phyloP scores from a whole-genome alignment of 306 rosid genomes.

The Vigna unguiculata region DNA sequence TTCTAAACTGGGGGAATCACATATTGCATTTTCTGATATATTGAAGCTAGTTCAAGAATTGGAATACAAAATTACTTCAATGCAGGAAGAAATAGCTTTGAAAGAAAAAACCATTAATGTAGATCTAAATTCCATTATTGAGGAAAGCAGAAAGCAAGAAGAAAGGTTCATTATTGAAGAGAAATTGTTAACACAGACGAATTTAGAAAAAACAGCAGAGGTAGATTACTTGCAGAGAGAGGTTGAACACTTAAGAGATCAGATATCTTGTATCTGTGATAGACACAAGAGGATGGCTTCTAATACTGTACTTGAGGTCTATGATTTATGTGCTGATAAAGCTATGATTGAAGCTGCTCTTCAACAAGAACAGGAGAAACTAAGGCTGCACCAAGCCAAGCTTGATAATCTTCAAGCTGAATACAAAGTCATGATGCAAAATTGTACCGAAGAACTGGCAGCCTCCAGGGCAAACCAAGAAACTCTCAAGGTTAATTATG shows the following conservation, averaged over 20 bases:
- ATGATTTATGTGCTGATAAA: slow-evolving; percentile 52
- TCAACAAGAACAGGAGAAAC: slow-evolving; percentile 52
- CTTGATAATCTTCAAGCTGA: slow-evolving; percentile 44
- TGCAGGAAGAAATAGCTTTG: slow-evolving; percentile 44
- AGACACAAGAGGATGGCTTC: slow-evolving; percentile 47
- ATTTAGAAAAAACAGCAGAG: slow-evolving; percentile 56
- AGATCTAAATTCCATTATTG: slow-evolving; percentile 51
- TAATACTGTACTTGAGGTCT: slow-evolving; percentile 40
- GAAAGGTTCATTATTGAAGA: slow-evolving; percentile 52
- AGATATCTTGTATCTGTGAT: slow-evolving; percentile 39
- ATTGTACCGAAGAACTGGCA: slow-evolving; percentile 44
- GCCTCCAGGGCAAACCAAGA: slow-evolving; percentile 46
- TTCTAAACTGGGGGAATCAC: slow-evolving; percentile 48
- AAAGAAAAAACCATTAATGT: slow-evolving; percentile 50
- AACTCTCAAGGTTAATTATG: slow-evolving; percentile 46
- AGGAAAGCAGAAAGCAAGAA: slow-evolving; percentile 41
- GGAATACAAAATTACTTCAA: slow-evolving; percentile 52
- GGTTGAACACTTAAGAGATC: slow-evolving; percentile 44
- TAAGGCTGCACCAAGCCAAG: slow-evolving; percentile 43
- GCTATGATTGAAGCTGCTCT: slow-evolving; percentile 51
- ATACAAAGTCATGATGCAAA: slow-evolving; percentile 42
- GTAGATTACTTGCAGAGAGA: slow-evolving; percentile 45
- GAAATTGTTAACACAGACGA: slow-evolving; percentile 45
- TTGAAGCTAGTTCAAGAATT: slow-evolving; percentile 50
- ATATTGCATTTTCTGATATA: slow-evolving; percentile 41